Base-by-base conservation (phyloP, 2,329 filamentous ascomycete species). In the Fusarium devonianum region DNA sequence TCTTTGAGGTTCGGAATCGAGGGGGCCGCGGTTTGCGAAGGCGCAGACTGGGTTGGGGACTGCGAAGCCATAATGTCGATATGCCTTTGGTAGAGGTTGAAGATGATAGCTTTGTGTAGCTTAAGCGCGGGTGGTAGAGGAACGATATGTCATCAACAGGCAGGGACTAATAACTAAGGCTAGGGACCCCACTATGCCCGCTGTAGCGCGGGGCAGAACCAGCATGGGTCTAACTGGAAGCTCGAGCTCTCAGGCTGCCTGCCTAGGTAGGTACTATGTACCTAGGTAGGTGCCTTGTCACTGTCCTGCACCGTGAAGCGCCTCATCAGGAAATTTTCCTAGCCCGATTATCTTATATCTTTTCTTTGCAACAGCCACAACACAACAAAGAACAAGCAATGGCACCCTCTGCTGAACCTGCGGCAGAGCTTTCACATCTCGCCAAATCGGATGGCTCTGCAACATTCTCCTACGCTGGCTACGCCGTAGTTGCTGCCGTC, bases 401-500 rank as follows among this genome's bases (percentile, higher is more conserved):
- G 80, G 70, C 75, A 2, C 69, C 70, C 30, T 71, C 73, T 34
- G 67, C 65, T 42, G 77, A 78, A 54, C 82, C 83, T 25, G 73
- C 76, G 44, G 81, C 78, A 23, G 70, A 77, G 16, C 69, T 87
- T 9, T 81, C 81, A 21, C 78, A 80, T 58, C 79, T 95, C 3
- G 79, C 84, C 51, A 87, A 86, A 54, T 82, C 89, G 18, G 90
- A 95, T 69, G 90, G 90, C 54, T 95, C 91, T 36, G 89, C 89
- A 9, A 87, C 84, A 8, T 92, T 90, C 69, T 84, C 88, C 2
- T 81, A 86, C 63, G 79, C 84, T 48, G 89, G 91, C 37, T 96
- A 92, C 72, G 87, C 86, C 33, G 82, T 97, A 58, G 83, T 95
- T 43, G 89, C 88, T 46, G 87, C 90, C 11, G 91, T 96, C 60